Conservation (phyloP, 495 filamentous ascomycete species). For the Penicillium steckii region DNA sequence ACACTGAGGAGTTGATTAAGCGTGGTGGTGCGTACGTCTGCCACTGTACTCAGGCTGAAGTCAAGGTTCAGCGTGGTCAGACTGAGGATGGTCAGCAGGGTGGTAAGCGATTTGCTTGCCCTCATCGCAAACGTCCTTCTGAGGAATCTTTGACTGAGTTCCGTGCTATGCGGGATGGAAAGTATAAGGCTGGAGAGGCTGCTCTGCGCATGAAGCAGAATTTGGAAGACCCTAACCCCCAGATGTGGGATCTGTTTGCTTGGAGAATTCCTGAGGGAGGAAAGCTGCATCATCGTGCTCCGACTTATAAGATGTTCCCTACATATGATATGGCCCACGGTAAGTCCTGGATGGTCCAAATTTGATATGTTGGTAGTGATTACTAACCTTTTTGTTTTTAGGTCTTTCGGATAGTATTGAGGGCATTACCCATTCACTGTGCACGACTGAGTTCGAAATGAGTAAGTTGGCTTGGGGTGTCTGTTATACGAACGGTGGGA, state of each 20-base stretch:
- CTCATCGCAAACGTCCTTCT: conserved; percentile 68
- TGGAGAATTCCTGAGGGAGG: conserved; percentile 66
- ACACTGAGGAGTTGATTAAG: conserved; percentile 81
- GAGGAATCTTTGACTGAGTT: conserved; percentile 82
- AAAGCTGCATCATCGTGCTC: conserved; percentile 69
- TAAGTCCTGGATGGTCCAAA: not conserved
- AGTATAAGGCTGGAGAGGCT: conserved; percentile 84
- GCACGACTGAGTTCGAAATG: conserved; percentile 77
- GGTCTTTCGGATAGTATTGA: conserved; percentile 83
- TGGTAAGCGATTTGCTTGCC: conserved; percentile 71
- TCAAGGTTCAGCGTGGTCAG: conserved; percentile 83
- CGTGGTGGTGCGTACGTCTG: conserved; percentile 77
- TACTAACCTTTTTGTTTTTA: conserved; percentile 4
- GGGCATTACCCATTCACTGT: conserved; percentile 83
- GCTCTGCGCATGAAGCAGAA: conserved; percentile 88
- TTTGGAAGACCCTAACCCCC: conserved; percentile 58
- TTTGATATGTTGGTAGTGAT: too few relatives aligned
- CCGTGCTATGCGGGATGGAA: conserved; percentile 85
- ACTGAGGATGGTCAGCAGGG: conserved; percentile 64
- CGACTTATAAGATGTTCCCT: conserved; percentile 82
- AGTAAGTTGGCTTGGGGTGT: not conserved
- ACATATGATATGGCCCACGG: conserved; percentile 92
- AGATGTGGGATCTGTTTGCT: conserved; percentile 71
- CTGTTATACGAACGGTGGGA: not conserved
- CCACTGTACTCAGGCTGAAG: conserved; percentile 66